Base-by-base conservation (phyloP, 2,329 filamentous ascomycete genomes). In the Paecilomyces variotii region DNA sequence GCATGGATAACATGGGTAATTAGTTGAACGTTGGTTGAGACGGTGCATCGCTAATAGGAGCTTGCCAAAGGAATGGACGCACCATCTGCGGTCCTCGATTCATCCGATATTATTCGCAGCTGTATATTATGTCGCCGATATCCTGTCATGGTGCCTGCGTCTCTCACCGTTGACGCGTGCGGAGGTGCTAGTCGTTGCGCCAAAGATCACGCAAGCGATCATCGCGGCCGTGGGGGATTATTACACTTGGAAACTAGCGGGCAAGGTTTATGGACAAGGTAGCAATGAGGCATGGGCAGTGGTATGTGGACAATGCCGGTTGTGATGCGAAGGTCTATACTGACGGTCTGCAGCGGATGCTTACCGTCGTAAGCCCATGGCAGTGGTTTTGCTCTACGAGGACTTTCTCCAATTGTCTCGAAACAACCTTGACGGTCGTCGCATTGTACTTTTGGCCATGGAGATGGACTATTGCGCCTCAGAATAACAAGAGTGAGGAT, bases 1-100 rank as follows among this genome's bases (percentile, higher is more conserved):
- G 90, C 93, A 28, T 99, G 93, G 90, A 82, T 97, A 68, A 99
- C 94, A 62, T 99, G 94, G 94, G 93, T 96, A 80, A 68, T 50
- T 5, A 57, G 56, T 57, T 28, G 26, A 39, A 27, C 57, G 24
- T 56, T 32, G 39, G 35, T 54, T 57, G 30, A 39, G 50, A 57
- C 55, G 39, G 34, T 25, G 55, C 49, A 54, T 26, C 7, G 28
- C 53, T 52, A 19, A 53, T 39, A 49, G 24, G n/a, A 57, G 7
- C 53, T 57, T 59, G 56, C 45, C 52, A 61, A 69, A 97, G 93
- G 94, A 99, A 87, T 99, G 94, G 94, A 83, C 85, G 68, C 80
- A 92, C 68, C 87, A 89, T 64, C 82, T 99, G 63, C 87, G 94
- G 60, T 96, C 93, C 3, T 96, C 93, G 11, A 78, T 97, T 58